phyloP scores from a whole-genome alignment of 345 rosid species.

The Bretschneidera sinensis region DNA sequence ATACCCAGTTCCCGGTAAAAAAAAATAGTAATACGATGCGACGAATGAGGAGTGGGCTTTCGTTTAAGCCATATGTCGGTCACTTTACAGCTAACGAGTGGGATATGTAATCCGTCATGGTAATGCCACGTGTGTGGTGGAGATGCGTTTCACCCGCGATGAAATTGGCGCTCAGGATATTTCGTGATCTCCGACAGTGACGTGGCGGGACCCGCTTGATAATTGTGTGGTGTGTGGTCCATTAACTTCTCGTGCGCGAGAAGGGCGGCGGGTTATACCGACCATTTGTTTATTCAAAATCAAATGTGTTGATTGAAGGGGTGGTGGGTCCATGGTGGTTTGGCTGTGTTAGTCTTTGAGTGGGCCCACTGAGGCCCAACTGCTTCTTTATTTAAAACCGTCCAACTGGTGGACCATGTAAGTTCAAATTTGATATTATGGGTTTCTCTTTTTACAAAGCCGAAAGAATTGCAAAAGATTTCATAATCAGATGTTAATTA shows the following conservation, averaged over 20 bases:
- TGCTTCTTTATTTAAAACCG: neutral
- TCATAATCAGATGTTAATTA: too few relatives aligned
- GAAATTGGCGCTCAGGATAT: constrained; percentile 1
- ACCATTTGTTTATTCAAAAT: neutral
- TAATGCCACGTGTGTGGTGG: constrained; percentile 18
- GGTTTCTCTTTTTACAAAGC: too few relatives aligned
- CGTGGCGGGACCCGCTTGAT: constrained; percentile 20
- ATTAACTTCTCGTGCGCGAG: neutral
- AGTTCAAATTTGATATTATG: too few relatives aligned
- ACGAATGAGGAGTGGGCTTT: neutral
- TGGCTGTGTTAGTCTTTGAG: neutral
- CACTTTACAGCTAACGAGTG: constrained; percentile 16
- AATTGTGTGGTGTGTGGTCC: neutral
- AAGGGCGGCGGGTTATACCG: neutral
- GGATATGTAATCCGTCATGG: neutral
- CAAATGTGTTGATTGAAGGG: neutral
- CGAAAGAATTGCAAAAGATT: too few relatives aligned
- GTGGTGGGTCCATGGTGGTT: too few relatives aligned
- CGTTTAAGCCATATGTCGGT: constrained; percentile 14
- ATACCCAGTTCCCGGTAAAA: constrained; percentile 21
- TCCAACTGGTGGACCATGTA: neutral
- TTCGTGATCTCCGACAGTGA: constrained; percentile 18
- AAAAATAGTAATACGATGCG: neutral
- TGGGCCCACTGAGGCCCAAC: neutral
- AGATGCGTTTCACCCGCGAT: neutral